Conservation (phyloP, 2,329 filamentous ascomycete species). For the Aspergillus neotritici region DNA sequence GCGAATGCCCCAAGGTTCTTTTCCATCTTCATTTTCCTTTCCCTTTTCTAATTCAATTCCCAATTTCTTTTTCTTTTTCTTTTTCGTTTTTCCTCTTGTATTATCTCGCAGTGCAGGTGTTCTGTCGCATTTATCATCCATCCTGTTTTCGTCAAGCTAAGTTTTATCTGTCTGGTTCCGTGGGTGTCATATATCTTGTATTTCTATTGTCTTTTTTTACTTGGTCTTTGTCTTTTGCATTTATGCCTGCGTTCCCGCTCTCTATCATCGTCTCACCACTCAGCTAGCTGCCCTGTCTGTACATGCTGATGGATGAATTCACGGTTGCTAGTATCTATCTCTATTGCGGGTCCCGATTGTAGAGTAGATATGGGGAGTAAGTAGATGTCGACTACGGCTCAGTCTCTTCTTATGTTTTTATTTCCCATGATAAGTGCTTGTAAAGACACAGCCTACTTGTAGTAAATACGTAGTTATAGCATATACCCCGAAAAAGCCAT, state of each 20-base stretch:
- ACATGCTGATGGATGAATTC: conserved; percentile 24
- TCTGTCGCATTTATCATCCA: conserved; percentile 11
- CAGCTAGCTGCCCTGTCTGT: conserved; percentile 20
- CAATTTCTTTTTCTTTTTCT: conserved; percentile 7
- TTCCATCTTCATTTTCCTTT: conserved; percentile 14
- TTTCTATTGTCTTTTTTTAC: conserved; percentile 6
- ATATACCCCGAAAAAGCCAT: no score
- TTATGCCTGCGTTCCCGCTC: no score
- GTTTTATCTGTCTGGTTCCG: conserved; percentile 13
- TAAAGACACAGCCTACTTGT: no score
- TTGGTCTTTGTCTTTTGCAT: conserved; percentile 9
- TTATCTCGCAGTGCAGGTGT: conserved; percentile 19
- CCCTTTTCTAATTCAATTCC: conserved; percentile 8
- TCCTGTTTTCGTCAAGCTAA: conserved; percentile 8
- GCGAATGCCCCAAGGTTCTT: conserved; percentile 1
- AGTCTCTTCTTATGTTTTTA: no score
- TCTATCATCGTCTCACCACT: neutral
- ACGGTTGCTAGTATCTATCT: conserved; percentile 19
- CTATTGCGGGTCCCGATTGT: neutral
- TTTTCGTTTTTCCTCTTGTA: conserved; percentile 7
- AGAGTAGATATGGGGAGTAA: neutral
- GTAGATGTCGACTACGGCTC: no score
- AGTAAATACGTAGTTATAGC: no score
- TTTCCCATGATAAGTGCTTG: no score
- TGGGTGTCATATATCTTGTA: conserved; percentile 7